Evolutionary conservation across 768 basidiomycete genomes (phyloP), one percentile per base, ranked within the genome.

Genomic region (Leccinum uliginosum): DNA sequence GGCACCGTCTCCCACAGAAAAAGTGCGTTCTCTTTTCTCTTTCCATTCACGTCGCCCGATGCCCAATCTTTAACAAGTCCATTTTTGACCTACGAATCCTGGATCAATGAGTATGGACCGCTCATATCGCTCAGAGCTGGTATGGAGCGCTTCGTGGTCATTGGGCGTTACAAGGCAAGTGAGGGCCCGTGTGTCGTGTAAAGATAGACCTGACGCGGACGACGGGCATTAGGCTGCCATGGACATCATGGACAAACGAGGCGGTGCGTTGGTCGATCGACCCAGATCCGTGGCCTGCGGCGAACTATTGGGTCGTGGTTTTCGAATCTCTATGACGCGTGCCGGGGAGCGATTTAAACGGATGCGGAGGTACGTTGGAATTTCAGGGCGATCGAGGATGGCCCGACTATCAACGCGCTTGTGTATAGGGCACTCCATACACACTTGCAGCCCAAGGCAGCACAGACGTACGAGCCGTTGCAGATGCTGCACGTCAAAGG

Each of bases 191-290:
- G 19, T 43, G 24, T 26, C 17, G 1, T 23, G 10, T 15, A 26
- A 21, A 29, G 11, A 30, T 35, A 29, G 19, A 40, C 49, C 35
- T 47, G 34, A 53, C 40, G 17, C 35, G 35, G 17, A 38, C 17
- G 17, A 17, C 17, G 34, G 24, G 12, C 59, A 75, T 30, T 71
- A 82, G 62, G 81, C 80, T 1, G 80, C 82, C 0, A 73, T 82
- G 3, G 81, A 84, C 4, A 78, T 84, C 53, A 80, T 85, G 81
- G 83, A 85, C 63, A 79, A 78, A 55, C 80, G 83, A 60, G 82
- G 82, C 0, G 76, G 76, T 2, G 59, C 68, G 0, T 21, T 45
- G 14, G 44, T 24, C 23, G 44, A 45, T 24, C 44, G 44, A 51
- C 82, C 83, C 3, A 62, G 67, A 1, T 75, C 69, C 23, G 78